These are phyloP conservation scores for Candida sanyaensis DNA, from an alignment of 1,139 yeast genomes.

Conservation along the genomic window DNA sequence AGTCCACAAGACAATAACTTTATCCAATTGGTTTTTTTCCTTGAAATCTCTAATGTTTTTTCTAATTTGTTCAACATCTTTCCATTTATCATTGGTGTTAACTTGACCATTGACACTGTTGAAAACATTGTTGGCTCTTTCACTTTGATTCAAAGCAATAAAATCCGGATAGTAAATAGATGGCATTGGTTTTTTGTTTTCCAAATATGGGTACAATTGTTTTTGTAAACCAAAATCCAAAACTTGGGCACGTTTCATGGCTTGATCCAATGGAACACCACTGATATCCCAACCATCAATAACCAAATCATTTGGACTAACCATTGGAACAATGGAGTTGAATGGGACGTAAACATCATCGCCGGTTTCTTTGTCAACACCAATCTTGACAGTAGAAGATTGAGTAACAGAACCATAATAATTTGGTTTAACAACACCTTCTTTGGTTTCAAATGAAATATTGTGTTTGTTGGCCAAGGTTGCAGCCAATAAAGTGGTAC, in stretches of 20 bases:
- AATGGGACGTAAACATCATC: conserved; percentile 93
- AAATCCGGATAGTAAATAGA: conserved; percentile 95
- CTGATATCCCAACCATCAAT: conserved; percentile 96
- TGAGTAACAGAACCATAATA: conserved; percentile 97
- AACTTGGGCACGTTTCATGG: conserved; percentile 85
- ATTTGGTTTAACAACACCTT: conserved; percentile 78
- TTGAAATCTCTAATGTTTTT: conserved; percentile 82
- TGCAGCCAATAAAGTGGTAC: conserved; percentile 87
- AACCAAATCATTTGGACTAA: conserved; percentile 86
- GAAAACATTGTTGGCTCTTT: conserved; percentile 86
- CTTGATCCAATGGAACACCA: conserved; percentile 66
- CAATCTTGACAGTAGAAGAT: conserved; percentile 86
- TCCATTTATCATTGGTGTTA: conserved; percentile 73
- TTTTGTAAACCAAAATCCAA: conserved; percentile 84
- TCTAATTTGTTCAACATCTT: conserved; percentile 85
- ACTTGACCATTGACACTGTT: conserved; percentile 52
- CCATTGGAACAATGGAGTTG: conserved; percentile 85
- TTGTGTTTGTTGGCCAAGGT: conserved; percentile 83
- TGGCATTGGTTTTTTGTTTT: conserved; percentile 68
- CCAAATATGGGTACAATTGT: conserved; percentile 68
- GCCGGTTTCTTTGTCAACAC: conserved; percentile 71
- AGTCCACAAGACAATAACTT: conserved; percentile 91
- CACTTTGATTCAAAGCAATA: conserved; percentile 93
- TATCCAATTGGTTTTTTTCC: conserved; percentile 70
- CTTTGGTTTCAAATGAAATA: conserved; percentile 78